These are phyloP conservation scores for Panicum virgatum DNA, from an alignment of 202 grass and related monocot genomes.

Conservation along the genomic window DNA sequence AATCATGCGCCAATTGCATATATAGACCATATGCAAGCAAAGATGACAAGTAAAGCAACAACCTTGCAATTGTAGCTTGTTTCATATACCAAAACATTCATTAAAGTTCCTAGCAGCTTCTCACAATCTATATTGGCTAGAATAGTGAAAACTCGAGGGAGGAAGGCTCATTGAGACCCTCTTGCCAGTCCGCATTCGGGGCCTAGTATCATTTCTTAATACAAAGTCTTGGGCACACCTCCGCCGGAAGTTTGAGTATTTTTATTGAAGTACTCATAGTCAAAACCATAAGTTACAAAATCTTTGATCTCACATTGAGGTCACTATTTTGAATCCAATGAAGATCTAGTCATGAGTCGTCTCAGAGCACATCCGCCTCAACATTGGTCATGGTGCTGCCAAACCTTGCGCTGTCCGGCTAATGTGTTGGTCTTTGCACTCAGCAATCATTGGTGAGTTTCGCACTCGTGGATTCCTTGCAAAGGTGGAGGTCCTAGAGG, in stretches of 20 bases:
- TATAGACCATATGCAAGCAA: neutral
- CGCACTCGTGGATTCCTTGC: neutral
- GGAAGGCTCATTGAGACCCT: no score
- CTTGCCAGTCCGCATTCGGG: no score
- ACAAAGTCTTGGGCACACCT: no score
- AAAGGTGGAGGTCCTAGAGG: neutral
- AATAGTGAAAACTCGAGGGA: no score
- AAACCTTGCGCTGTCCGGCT: neutral
- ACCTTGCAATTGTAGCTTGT: neutral
- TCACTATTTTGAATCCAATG: neutral
- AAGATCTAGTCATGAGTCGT: neutral
- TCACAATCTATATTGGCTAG: no score
- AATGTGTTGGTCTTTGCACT: neutral
- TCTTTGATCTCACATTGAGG: neutral
- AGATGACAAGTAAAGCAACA: neutral
- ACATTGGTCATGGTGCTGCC: neutral
- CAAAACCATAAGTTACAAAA: neutral
- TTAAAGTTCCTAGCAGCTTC: neutral
- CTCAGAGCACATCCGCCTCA: neutral
- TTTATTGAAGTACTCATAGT: neutral
- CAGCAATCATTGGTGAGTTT: neutral
- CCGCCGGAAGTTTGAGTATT: no score
- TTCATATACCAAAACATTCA: neutral
- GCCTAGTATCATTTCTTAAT: no score
- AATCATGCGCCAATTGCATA: neutral